phyloP scores from a whole-genome alignment of 2,329 filamentous ascomycete species.

The Fusarium verticillioides region DNA sequence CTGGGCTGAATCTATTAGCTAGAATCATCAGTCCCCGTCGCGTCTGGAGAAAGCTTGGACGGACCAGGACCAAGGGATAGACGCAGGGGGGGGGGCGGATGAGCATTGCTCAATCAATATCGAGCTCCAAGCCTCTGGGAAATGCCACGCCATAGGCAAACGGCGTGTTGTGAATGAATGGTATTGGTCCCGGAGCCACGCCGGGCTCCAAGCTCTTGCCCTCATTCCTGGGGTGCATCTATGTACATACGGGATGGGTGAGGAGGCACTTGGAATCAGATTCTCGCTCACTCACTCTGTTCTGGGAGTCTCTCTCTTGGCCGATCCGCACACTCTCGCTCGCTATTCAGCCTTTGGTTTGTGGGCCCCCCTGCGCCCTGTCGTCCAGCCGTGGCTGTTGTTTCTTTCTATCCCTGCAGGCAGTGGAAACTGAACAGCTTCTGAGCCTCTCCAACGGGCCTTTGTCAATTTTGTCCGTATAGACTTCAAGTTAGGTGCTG shows the following conservation, averaged over 20 bases:
- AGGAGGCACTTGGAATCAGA: slow-evolving; percentile 20
- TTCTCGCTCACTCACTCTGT: neutral
- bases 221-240: slow-evolving; percentile 35
- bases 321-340: slow-evolving; percentile 23
- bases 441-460: neutral
- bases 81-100: slow-evolving; percentile 26
- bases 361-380: slow-evolving; percentile 7
- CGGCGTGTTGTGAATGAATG: neutral
- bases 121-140: slow-evolving; percentile 22
- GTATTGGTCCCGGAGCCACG: slow-evolving; percentile 21
- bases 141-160: slow-evolving; percentile 24
- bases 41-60: slow-evolving; percentile 37
- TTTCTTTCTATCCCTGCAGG: slow-evolving; percentile 28
- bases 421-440: slow-evolving; percentile 26
- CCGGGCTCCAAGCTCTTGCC: slow-evolving; percentile 24
- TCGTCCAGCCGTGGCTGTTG: slow-evolving; percentile 21
- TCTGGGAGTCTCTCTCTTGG: neutral
- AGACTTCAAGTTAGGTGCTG: neutral
- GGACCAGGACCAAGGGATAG: slow-evolving; percentile 28
- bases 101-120: slow-evolving; percentile 3
- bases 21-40: slow-evolving; percentile 16
- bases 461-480: slow-evolving; percentile 6
- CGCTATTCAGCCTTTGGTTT: slow-evolving; percentile 14
- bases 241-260: neutral
- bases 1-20: slow-evolving; percentile 16